Evolutionary conservation across 768 basidiomycete species (phyloP).

Genomic region (Leucocoprinus birnbaumii): DNA sequence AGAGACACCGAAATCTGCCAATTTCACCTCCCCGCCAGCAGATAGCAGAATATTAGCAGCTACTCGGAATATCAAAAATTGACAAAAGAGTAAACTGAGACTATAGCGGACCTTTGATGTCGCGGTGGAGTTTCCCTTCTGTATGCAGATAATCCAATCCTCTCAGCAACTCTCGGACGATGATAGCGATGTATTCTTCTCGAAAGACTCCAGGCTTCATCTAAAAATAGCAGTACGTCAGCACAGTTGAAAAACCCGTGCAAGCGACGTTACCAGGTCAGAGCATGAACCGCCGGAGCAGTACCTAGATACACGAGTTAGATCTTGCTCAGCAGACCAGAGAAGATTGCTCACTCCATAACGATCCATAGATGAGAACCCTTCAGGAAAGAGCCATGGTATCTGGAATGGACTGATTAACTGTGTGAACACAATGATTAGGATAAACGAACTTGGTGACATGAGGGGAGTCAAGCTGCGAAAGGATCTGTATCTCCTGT

Average conservation of each 20-base stretch:
- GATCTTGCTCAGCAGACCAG: conserved; percentile 3
- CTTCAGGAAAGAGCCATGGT: conserved; percentile 95
- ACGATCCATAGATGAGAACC: conserved; percentile 98
- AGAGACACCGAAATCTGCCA: conserved; percentile 98
- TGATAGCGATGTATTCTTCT: conserved; percentile 98
- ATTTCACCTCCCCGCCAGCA: conserved; percentile 91
- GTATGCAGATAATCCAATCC: conserved; percentile 95
- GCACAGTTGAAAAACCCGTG: conserved; percentile 10
- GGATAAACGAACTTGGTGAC: conserved; percentile 82
- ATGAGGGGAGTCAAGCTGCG: conserved; percentile 92
- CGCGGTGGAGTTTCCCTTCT: conserved; percentile 97
- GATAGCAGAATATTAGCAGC: conserved; percentile 94
- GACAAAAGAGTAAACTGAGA: neutral
- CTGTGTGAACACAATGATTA: conserved; percentile 3
- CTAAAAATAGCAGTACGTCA: conserved; percentile 36
- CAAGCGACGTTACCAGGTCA: conserved; percentile 63
- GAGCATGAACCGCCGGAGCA: conserved; percentile 98
- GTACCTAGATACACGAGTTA: conserved; percentile 51
- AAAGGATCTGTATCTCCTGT: conserved; percentile 97
- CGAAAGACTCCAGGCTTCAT: conserved; percentile 98
- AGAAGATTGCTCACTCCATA: conserved; percentile 71
- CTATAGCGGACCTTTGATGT: conserved; percentile 82
- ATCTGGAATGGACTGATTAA: conserved; percentile 41
- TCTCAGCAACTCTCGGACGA: conserved; percentile 85
- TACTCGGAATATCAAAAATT: conserved; percentile 26